A percentile compares a stretch with the other conserved stretches of the same genome.
These are phyloP conservation scores for Cucurbita ficifolia DNA, from an alignment of 306 rosid species.

Conservation along the genomic window DNA sequence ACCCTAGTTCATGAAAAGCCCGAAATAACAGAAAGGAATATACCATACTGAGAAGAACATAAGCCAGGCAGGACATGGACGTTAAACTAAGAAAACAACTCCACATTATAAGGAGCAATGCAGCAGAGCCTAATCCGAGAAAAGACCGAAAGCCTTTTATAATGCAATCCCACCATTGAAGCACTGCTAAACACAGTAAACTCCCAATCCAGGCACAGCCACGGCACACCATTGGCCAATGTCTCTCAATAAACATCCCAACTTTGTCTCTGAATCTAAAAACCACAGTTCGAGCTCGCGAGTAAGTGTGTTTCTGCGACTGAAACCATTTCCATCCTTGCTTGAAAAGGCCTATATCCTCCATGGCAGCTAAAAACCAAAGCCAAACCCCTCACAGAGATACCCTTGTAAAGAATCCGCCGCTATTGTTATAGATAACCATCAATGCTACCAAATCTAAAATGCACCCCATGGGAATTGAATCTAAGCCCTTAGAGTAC, in stretches of 20 bases:
- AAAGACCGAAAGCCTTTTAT: constrained; percentile 66
- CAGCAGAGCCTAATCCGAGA: constrained; percentile 55
- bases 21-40: constrained; percentile 1
- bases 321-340: constrained; percentile 83
- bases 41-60: constrained; percentile 88
- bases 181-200: constrained; percentile 26
- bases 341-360: constrained; percentile 69
- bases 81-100: constrained; percentile 87
- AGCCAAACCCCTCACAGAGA: not conserved
- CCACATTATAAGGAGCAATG: constrained; percentile 87
- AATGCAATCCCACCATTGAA: constrained; percentile 61
- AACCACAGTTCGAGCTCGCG: constrained; percentile 24
- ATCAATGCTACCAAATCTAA: constrained; percentile 22
- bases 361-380: constrained; percentile 34
- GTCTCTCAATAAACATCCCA: constrained; percentile 42
- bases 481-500: constrained; percentile 5
- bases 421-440: constrained; percentile 22
- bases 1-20: not conserved
- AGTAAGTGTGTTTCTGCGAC: constrained; percentile 45
- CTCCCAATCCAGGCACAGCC: constrained; percentile 46
- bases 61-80: constrained; percentile 74
- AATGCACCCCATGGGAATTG: constrained; percentile 31
- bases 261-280: constrained; percentile 33
- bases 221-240: constrained; percentile 77
- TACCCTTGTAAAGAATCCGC: not conserved